phyloP scores from a whole-genome alignment of 371 early-diverging fungal genomes.

The Blastocladiella emersonii region DNA sequence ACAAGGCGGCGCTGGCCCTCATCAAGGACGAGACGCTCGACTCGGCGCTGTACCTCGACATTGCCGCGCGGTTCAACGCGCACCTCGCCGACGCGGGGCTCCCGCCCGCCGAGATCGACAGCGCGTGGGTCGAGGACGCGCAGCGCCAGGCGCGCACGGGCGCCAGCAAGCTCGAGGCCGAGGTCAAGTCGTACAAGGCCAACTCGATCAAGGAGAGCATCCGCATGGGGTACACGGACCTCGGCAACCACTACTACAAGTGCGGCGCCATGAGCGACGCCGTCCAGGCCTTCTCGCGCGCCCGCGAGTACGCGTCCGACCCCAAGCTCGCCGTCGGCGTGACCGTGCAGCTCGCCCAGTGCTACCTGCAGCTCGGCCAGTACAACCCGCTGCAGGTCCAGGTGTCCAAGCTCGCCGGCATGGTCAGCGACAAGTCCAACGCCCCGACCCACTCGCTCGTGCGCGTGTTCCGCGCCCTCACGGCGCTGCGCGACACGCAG shows the following conservation, averaged over 20 bases:
- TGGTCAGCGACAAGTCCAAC: too few relatives aligned
- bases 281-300: slow-evolving; percentile 47
- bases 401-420: too few relatives aligned
- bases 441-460: too few relatives aligned
- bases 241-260: slow-evolving; percentile 57
- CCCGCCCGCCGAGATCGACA: slow-evolving; percentile 21
- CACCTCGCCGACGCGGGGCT: slow-evolving; percentile 22
- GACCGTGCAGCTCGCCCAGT: neutral
- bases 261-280: slow-evolving; percentile 55
- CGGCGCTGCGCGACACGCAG: slow-evolving; percentile 38
- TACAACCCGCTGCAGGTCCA: neutral
- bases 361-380: neutral
- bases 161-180: slow-evolving; percentile 49
- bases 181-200: slow-evolving; percentile 53
- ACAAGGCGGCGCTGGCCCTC: slow-evolving; percentile 41
- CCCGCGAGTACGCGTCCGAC: slow-evolving; percentile 63
- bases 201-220: slow-evolving; percentile 68
- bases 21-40: slow-evolving; percentile 37
- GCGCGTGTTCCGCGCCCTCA: slow-evolving; percentile 16
- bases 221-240: slow-evolving; percentile 52
- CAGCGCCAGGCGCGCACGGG: slow-evolving; percentile 23
- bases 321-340: slow-evolving; percentile 54
- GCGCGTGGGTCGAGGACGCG: slow-evolving; percentile 48
- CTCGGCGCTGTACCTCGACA: slow-evolving; percentile 28
- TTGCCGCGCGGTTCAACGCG: slow-evolving; percentile 36